Conservation (phyloP, 148 eudicot species). For the Amaranthus cruentus region DNA sequence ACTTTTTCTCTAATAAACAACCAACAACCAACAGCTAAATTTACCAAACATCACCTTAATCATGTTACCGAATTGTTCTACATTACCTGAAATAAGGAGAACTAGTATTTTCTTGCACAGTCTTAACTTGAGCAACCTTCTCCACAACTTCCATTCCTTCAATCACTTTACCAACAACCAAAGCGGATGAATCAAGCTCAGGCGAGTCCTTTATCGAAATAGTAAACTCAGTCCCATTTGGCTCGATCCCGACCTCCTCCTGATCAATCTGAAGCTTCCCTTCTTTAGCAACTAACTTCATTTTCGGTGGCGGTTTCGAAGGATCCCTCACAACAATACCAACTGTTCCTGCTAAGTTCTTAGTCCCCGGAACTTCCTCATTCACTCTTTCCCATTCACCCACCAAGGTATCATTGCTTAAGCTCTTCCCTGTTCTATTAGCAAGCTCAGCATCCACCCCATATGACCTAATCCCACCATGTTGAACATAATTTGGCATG, state of each 20-base stretch:
- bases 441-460: conserved; percentile 91
- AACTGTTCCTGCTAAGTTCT: conserved; percentile 63
- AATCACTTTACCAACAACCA: conserved; percentile 77
- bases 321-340: conserved; percentile 81
- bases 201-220: conserved; percentile 63
- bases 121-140: conserved; percentile 67
- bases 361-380: conserved; percentile 45
- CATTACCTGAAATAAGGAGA: conserved; percentile 92
- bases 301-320: conserved; percentile 67
- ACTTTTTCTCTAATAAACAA: no score
- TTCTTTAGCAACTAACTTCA: conserved; percentile 68
- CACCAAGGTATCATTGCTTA: conserved; percentile 39
- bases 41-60: no score
- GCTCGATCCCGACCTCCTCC: conserved; percentile 68
- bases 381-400: conserved; percentile 57
- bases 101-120: conserved; percentile 80
- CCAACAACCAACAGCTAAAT: no score
- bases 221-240: conserved; percentile 85
- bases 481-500: conserved; percentile 77
- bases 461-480: conserved; percentile 85
- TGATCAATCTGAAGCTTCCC: conserved; percentile 81
- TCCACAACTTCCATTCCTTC: conserved; percentile 86
- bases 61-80: neutral
- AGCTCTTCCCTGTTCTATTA: conserved; percentile 43
- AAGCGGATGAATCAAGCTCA: conserved; percentile 59